Percentiles rank a stretch among this genome's conserved stretches.
phyloP scores from a whole-genome alignment of 148 eudicot species.

The Vaccinium myrtillus region DNA sequence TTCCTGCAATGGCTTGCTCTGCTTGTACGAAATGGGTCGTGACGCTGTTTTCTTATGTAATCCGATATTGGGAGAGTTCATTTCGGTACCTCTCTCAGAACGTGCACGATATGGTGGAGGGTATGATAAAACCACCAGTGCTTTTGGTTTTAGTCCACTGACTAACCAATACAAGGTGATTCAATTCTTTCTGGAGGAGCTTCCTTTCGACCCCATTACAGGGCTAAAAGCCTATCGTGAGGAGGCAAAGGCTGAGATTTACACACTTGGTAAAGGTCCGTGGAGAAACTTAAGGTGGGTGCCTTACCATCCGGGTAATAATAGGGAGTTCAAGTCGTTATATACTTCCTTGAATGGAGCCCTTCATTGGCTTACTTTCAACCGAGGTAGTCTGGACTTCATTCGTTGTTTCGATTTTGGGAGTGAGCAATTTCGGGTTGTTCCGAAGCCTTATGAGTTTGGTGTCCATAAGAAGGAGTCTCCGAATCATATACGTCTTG shows the following conservation, averaged over 20 bases:
- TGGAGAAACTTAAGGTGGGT: background rate
- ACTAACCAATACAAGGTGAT: background rate
- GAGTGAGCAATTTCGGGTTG: background rate
- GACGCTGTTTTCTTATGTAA: background rate
- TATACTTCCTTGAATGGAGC: background rate
- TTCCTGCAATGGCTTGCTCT: background rate
- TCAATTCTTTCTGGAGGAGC: background rate
- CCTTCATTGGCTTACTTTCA: background rate
- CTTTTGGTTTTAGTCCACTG: background rate
- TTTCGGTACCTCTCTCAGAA: too few species aligned
- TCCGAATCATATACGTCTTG: background rate
- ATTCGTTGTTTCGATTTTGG: background rate
- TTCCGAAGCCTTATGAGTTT: background rate
- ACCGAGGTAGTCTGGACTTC: background rate
- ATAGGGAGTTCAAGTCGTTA: too few species aligned
- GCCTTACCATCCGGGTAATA: background rate
- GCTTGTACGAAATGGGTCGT: background rate
- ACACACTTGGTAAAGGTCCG: background rate
- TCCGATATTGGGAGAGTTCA: background rate
- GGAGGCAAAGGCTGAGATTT: background rate
- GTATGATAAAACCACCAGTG: background rate
- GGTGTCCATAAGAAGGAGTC: background rate
- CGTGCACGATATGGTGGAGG: too few species aligned
- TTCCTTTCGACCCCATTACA: background rate
- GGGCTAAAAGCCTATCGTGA: background rate